Evolutionary conservation across 2,329 filamentous ascomycete genomes (phyloP), one percentile per base, ranked within the genome.

Genomic region (Albifimbria verrucaria): DNA sequence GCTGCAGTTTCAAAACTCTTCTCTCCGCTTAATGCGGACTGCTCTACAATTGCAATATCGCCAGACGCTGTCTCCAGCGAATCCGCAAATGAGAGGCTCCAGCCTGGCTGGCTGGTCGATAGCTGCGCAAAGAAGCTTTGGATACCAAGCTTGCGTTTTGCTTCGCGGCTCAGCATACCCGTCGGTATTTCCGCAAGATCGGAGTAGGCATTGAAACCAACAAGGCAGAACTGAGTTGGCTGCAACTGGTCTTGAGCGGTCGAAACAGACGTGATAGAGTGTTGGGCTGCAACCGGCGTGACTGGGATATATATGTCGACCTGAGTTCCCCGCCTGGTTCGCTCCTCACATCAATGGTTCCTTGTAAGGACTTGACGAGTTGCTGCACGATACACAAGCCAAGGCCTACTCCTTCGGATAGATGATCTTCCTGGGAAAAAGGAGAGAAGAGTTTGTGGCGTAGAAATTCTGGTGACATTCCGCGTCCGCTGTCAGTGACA

Each of bases 401-500:
- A 1, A 88, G 71, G 0, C 84, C 84, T 3, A 80, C 80, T 1
- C 84, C 84, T 1, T 77, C 76, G 0, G 78, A 74, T 12, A 87
- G 66, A 0, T 72, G 68, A 48, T 86, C 77, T 58, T 88, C 85
- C 59, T 88, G 85, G 0, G 75, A 68, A 54, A 86, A 87, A 0
- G 83, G 81, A 0, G 77, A 81, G 61, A 84, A 88, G 0, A 87
- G 66, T 47, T 77, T 76, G 11, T 78, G 78, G 41, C 77, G 73
- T 25, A 86, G 67, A 57, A 82, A 88, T 11, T 85, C 79, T 21
- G 78, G 72, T 0, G 76, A 79, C 52, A 88, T 88, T 6, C 85
- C 85, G 51, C 77, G 77, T 2, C 85, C 85, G 2, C 83, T 83
- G 59, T 88, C 85, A 0, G 76, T 73, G 12, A 88, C 77, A 0